Conservation (phyloP, 768 basidiomycete species). For the Aureoboletus auriporus region DNA sequence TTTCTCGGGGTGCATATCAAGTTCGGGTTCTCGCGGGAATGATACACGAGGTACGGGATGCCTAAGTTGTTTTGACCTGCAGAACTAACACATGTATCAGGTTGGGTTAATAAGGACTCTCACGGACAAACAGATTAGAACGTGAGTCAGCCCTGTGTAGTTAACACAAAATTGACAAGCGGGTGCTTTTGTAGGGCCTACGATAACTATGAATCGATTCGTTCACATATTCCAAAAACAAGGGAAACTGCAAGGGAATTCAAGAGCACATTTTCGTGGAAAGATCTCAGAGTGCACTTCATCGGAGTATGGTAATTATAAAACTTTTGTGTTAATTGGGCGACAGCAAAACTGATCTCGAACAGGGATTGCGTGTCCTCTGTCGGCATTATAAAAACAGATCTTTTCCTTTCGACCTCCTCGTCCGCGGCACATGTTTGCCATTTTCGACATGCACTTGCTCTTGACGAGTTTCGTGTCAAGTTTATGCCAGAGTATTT, state of each 20-base stretch:
- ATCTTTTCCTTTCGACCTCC: slow-evolving; percentile 51
- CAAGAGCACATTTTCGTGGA: slow-evolving; percentile 43
- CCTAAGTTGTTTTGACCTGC: background rate
- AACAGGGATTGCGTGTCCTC: slow-evolving; percentile 66
- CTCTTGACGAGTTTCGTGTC: slow-evolving; percentile 57
- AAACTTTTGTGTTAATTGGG: background rate
- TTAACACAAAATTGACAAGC: background rate
- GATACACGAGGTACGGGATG: slow-evolving; percentile 30
- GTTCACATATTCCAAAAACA: slow-evolving; percentile 13
- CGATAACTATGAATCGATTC: slow-evolving; percentile 12
- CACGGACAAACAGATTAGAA: slow-evolving; percentile 32
- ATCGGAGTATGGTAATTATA: slow-evolving; percentile 46
- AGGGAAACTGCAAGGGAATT: slow-evolving; percentile 27
- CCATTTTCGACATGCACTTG: slow-evolving; percentile 61
- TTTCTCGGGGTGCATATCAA: slow-evolving; percentile 43
- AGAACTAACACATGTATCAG: slow-evolving; percentile 9
- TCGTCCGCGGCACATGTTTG: slow-evolving; percentile 51
- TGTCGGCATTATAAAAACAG: slow-evolving; percentile 48
- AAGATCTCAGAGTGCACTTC: slow-evolving; percentile 43
- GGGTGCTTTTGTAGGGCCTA: slow-evolving; percentile 8
- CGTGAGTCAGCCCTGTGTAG: slow-evolving; percentile 3
- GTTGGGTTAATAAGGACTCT: slow-evolving; percentile 29
- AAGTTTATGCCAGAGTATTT: slow-evolving; percentile 50
- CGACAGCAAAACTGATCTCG: background rate
- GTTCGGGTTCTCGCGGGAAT: slow-evolving; percentile 39